Evolutionary conservation across 106 monocot genomes (phyloP), one percentile per base, ranked within the genome.

Genomic region (Dioscorea dumetorum): DNA sequence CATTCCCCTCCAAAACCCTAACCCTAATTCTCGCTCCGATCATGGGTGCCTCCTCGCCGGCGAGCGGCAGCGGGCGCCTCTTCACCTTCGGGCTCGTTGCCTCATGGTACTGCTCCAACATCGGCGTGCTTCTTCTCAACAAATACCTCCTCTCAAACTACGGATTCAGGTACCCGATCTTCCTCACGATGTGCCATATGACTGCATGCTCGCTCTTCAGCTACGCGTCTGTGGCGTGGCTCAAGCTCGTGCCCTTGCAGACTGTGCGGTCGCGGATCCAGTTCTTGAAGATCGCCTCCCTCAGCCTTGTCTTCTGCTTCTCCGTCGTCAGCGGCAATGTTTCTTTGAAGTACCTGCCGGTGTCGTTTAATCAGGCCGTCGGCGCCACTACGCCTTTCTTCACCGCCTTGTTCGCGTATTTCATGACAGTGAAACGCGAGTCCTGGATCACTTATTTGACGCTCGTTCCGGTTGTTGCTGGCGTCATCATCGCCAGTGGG

Each of bases 101-200:
- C 53, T 63, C 83, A 1, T 87, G 87, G 87, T 87, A 87, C 74
- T 76, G 71, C 4, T 87, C 87, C 79, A 87, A 87, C 71, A 87
- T 87, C 66, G 87, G 87, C 50, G 87, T 87, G 57, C 80, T 87
- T 18, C 72, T 87, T 18, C 82, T 87, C 34, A 79, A 75, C 78
- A 72, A 78, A 62, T 71, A 75, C 58, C 61, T 74, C 18, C 66
- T 78, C 24, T 60, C 60, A 17, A 82, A 75, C 28, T 78, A 75
- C 17, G 76, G 73, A 4, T 82, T 77, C 66, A 54, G 67, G 70
- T 80, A 75, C 74, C 80, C 80, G 4, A 75, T 80, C 48, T 80
- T 80, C 66, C 80, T 80, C 60, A 80, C 80, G 3, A 80, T 80
- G 80, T 75, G 80, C 66, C 80, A 80, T 70, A 80, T 80, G 80